Evolutionary conservation across 208 protist species (phyloP), one percentile per base, ranked within the genome.

Genomic region (Phytomonas francai): DNA sequence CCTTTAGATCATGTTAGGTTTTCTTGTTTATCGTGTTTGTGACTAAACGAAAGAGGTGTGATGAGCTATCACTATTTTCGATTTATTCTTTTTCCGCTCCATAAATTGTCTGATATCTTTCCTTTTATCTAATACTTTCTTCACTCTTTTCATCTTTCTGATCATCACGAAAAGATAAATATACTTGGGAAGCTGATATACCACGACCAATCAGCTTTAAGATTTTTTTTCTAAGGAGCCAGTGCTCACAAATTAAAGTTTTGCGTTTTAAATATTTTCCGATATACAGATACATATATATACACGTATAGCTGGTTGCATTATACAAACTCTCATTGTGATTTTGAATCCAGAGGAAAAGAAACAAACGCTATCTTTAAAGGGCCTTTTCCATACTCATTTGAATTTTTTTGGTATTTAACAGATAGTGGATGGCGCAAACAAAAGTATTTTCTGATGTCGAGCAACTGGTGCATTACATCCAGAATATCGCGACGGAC

Each of bases 381-480:
- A 49, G 12, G 39, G 6, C 14, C 39, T 19, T 49, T 49, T 49
- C 8, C 14, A 49, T 49, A 49, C 16, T 42, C 34, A 62, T 62
- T 22, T 19, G 2, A 33, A 62, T 22, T 19, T 62, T 33, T 22
- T 62, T 59, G 29, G 58, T 62, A 62, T 42, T n/a, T 19, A 9
- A 3, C 14, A 12, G 12, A 62, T 39, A 62, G 12, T 33, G 4
- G 31, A 62, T 62, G 34, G 58, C 34, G 4, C 31, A 42, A 62
- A 22, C 34, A 62, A 42, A 62, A 62, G 6, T 62, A 22, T 22
- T 19, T 42, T 42, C 12, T 62, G 58, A 62, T 62, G 34, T 39
- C 30, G 58, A 79, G 14, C 67, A 74, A 16, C 51, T 92, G 8
- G 79, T 70, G n/a, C 68, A 73, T 12, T 79, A 66, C 27, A 85